These are phyloP conservation scores for Amaranthus hypochondriacus DNA, from an alignment of 148 eudicot genomes.

Conservation along the genomic window DNA sequence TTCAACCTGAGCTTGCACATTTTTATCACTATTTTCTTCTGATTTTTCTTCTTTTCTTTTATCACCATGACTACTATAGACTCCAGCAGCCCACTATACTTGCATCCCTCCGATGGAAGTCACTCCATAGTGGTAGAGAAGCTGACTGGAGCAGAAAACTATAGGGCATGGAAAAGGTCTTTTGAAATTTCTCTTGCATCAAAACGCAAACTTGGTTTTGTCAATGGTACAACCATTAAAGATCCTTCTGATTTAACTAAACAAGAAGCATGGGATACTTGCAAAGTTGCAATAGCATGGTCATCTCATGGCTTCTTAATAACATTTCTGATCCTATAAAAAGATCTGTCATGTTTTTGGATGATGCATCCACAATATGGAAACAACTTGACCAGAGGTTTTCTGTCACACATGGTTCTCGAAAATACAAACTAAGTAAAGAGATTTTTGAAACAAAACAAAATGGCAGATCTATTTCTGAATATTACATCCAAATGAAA, in stretches of 20 bases:
- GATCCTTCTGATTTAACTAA: not conserved
- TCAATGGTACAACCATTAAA: not conserved
- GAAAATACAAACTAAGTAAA: not conserved
- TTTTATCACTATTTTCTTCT: too few species aligned
- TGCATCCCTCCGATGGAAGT: not conserved
- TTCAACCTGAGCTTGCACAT: too few species aligned
- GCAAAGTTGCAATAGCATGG: not conserved
- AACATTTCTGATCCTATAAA: not conserved
- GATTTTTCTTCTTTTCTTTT: too few species aligned
- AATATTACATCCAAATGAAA: too few species aligned
- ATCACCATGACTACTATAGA: not conserved
- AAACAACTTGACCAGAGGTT: not conserved
- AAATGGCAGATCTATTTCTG: too few species aligned
- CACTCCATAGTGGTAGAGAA: not conserved
- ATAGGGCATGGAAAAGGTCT: not conserved
- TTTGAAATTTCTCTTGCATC: not conserved
- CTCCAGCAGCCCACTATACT: not conserved
- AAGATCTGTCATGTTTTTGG: not conserved
- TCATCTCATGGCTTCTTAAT: not conserved
- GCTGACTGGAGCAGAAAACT: not conserved
- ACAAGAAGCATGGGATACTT: not conserved
- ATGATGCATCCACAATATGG: not conserved
- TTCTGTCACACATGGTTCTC: not conserved
- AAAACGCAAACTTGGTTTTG: not conserved
- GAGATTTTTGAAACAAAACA: not conserved